Percentiles rank a stretch among this genome's conserved stretches.
Evolutionary conservation across 2,329 filamentous ascomycete genomes (phyloP).

Genomic region (Arachnomyces sp.): DNA sequence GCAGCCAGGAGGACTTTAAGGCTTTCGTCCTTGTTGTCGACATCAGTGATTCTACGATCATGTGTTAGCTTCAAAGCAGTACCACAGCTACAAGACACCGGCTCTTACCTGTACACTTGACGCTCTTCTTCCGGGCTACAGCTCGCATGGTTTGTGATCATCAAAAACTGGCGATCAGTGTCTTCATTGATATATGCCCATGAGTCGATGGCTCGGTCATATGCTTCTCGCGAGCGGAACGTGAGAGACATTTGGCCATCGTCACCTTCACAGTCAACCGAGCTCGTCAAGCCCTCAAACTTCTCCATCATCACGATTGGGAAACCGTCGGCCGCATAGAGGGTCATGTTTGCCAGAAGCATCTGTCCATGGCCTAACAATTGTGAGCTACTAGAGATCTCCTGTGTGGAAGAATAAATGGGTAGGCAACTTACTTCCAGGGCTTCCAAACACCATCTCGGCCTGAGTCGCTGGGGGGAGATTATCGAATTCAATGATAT

Average conservation of each 20-base stretch:
- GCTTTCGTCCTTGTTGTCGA: constrained; percentile 14
- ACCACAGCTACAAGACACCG: background rate
- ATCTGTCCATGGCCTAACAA: constrained; percentile 14
- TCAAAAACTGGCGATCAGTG: constrained; percentile 20
- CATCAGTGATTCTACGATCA: constrained; percentile 10
- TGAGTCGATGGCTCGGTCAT: constrained; percentile 20
- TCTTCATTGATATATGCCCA: constrained; percentile 26
- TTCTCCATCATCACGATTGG: constrained; percentile 27
- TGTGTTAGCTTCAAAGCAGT: no score
- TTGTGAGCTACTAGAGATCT: background rate
- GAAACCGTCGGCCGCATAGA: constrained; percentile 21
- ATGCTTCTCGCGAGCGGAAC: constrained; percentile 22
- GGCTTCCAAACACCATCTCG: constrained; percentile 21
- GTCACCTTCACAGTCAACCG: constrained; percentile 21
- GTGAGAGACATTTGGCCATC: constrained; percentile 21
- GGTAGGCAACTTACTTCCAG: constrained; percentile 13
- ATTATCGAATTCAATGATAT: constrained; percentile 14
- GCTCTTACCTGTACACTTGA: constrained; percentile 19
- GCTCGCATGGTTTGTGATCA: constrained; percentile 26
- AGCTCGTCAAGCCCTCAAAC: constrained; percentile 23
- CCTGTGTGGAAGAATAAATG: background rate
- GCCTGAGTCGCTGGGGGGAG: constrained; percentile 16
- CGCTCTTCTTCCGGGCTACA: constrained; percentile 23
- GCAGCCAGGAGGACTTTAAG: constrained; percentile 14
- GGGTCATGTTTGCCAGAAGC: constrained; percentile 26